Percentiles rank a stretch among this genome's conserved stretches.
phyloP scores from a whole-genome alignment of 2,329 filamentous ascomycete species.

The Monascus ruber region DNA sequence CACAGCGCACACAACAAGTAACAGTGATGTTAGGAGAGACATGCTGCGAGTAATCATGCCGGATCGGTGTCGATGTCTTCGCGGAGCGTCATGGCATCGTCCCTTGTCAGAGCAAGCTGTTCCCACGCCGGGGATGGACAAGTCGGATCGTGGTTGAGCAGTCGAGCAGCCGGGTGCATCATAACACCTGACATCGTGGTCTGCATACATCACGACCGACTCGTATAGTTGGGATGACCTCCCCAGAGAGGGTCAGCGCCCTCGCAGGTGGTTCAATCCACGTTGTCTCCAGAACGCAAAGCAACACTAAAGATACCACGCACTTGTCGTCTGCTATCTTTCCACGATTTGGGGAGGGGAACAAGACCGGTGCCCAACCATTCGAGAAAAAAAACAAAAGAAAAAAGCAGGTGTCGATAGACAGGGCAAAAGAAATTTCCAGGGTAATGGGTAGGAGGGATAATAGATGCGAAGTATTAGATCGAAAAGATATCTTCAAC shows the following conservation, averaged over 20 bases:
- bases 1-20: constrained; percentile 11
- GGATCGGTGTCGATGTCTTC: constrained; percentile 9
- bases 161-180: constrained; percentile 5
- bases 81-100: constrained; percentile 12
- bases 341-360: too few relatives aligned
- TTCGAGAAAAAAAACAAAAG: too few relatives aligned
- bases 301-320: background rate
- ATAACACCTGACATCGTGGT: constrained; percentile 13
- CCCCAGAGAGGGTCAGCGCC: constrained; percentile 31
- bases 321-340: too few relatives aligned
- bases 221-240: constrained; percentile 25
- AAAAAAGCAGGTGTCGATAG: too few relatives aligned
- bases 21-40: constrained; percentile 10
- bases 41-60: constrained; percentile 5
- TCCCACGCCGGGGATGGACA: constrained; percentile 2
- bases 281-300: constrained; percentile 14
- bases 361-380: too few relatives aligned
- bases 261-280: constrained; percentile 24
- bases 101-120: constrained; percentile 5
- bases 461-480: too few relatives aligned
- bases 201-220: constrained; percentile 20
- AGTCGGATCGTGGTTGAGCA: constrained; percentile 4
- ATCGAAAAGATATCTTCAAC: too few relatives aligned
- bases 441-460: too few relatives aligned
- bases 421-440: too few relatives aligned